Evolutionary conservation across 2,329 filamentous ascomycete species (phyloP), one percentile per base, ranked within the genome.

Genomic region (Zasmidium citrigriseum): DNA sequence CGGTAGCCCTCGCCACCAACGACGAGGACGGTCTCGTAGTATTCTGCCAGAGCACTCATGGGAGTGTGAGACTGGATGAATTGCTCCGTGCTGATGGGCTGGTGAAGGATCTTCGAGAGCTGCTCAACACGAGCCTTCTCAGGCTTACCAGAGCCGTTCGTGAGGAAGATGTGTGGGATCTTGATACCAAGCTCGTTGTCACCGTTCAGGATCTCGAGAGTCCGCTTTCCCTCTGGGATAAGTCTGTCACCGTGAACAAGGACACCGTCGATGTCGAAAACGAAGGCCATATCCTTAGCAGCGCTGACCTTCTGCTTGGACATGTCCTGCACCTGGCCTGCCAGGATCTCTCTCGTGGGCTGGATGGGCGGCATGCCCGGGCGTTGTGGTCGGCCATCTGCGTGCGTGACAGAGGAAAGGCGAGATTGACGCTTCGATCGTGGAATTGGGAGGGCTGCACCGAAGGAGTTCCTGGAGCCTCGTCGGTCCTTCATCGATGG

Each of bases 281-380:
- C 89, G 64, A 92, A 92, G 5, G 87, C 87, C 87, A 91, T 90
- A 78, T 91, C 87, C 82, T 91, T 91, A 58, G 87, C 88, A 58
- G 83, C 82, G 25, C 77, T 76, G 16, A 89, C 88, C 77, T 89
- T 89, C 66, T 87, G 83, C 57, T 82, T 75, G 66, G 83, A 80
- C 64, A 90, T 78, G 63, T 87, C 84, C 76, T 91, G 89, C 20
- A 90, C 80, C 75, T 90, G 88, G 2, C 86, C 84, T 38, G 86
- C 86, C 61, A 91, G 78, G 60, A 91, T 85, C 51, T 89, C 86
- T 27, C 87, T 84, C 2, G 86, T 83, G 48, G 85, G 80, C 73
- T 85, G 83, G 58, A 85, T 79, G 53, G 78, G 76, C 61, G 79
- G 84, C 82, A 85, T 84, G 63, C 81, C 83, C 64, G 82, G 83